These are phyloP conservation scores for Protea cynaroides DNA, from an alignment of 164 flowering plant species.

Conservation along the genomic window DNA sequence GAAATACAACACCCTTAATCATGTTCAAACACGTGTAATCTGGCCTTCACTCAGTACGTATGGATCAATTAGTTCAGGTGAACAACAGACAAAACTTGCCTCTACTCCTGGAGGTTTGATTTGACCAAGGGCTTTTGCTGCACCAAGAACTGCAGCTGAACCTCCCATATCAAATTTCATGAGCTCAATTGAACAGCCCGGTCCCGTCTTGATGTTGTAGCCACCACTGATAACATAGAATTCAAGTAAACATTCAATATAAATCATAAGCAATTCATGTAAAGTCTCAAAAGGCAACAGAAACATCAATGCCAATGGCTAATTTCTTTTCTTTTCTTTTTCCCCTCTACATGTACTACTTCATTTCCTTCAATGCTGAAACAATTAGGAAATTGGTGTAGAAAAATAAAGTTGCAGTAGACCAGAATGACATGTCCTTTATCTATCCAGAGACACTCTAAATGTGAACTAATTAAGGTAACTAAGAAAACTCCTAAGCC, in stretches of 20 bases:
- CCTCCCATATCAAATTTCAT: slow-evolving; percentile 65
- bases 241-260: background rate
- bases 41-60: background rate
- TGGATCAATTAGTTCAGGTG: background rate
- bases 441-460: background rate
- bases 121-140: slow-evolving; percentile 55
- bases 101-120: slow-evolving; percentile 52
- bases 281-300: background rate
- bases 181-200: slow-evolving; percentile 43
- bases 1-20: slow-evolving; percentile 4
- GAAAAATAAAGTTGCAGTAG: background rate
- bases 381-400: background rate
- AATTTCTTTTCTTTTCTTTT: no score
- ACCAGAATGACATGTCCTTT: no score
- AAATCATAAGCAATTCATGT: background rate
- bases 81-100: slow-evolving; percentile 13
- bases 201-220: slow-evolving; percentile 50
- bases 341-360: background rate
- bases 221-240: background rate
- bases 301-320: background rate
- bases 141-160: slow-evolving; percentile 55
- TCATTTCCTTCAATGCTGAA: background rate
- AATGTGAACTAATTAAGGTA: background rate
- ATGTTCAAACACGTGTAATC: background rate
- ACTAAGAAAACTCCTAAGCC: background rate